Base-by-base conservation (phyloP, 1,139 yeast species). In the Kodamaea arcana region DNA sequence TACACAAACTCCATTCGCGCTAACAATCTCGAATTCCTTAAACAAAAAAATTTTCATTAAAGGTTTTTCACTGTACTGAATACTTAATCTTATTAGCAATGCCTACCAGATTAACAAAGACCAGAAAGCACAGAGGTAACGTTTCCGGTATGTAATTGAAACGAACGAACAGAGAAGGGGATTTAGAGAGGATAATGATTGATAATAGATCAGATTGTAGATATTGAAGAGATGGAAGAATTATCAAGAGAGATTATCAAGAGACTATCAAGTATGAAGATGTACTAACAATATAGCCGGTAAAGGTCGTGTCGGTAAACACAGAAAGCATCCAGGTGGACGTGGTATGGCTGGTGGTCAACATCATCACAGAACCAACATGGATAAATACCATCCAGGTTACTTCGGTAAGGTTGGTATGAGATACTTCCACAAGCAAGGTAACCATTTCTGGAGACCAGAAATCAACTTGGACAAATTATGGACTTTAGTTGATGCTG, bases 321-420 rank as follows among this genome's bases (percentile, higher is more conserved):
- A 94, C 95, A 88, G 98, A 88, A 94, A 94, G 95, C 92, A 84
- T 66, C 97, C 98, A 61, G 98, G 98, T 92, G 99, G 99, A 80
- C 92, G 98, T 80, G 99, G 99, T 92, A 92, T 79, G 94, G 99
- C 99, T 72, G 99, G 99, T 90, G 99, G 99, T 86, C 94, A 81
- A 78, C 97, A 87, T 75, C 99, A 92, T 78, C 98, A 94, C 96
- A 88, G 97, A 86, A 88, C 92, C 72, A 88, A 88, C 82, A 77
- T 92, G 80, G 98, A 94, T 74, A 92, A 90, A 77, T 94, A 85
- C 96, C 99, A 94, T 75, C 98, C 98, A 65, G 99, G 99, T 88
- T 94, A 94, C 94, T 94, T 94, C 77, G 99, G 99, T 85, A 94
- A 94, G 81, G 97, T 94, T 71, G 99, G 99, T 90, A 92, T 92